phyloP scores from a whole-genome alignment of 176 grass and related monocot genomes.

The Melocanna baccifera region DNA sequence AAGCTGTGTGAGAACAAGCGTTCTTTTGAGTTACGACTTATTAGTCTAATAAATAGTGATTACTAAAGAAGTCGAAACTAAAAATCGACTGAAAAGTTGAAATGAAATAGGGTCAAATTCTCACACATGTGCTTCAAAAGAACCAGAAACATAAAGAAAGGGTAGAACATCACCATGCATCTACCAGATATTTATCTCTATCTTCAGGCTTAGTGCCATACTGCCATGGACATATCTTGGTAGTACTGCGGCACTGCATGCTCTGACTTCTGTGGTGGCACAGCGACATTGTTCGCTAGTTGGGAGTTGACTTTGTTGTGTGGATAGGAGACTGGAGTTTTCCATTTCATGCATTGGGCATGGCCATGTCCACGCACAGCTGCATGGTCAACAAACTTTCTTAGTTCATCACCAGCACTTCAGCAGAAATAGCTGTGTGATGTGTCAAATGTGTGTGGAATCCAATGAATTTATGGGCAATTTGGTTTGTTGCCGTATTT shows the following conservation, averaged over 20 bases:
- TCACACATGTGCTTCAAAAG: not conserved
- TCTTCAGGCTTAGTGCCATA: not conserved
- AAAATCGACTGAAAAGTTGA: too few relatives aligned
- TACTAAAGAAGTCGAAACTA: too few relatives aligned
- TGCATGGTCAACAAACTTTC: not conserved
- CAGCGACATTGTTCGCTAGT: too few relatives aligned
- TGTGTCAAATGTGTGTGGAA: not conserved
- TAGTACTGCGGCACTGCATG: too few relatives aligned
- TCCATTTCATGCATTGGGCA: not conserved
- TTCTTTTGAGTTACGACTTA: too few relatives aligned
- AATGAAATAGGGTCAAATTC: not conserved
- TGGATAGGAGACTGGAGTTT: not conserved
- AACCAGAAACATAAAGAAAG: not conserved
- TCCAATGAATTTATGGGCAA: not conserved
- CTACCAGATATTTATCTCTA: not conserved
- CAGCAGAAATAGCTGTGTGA: not conserved
- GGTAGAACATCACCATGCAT: not conserved
- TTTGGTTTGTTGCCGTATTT: not conserved
- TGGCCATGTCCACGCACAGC: not conserved
- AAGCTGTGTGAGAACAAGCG: not conserved
- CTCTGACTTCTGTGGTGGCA: too few relatives aligned
- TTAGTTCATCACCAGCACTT: not conserved
- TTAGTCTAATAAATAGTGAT: too few relatives aligned
- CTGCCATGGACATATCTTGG: not conserved
- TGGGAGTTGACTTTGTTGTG: conserved; percentile 4